Evolutionary conservation across 2,329 filamentous ascomycete species (phyloP), one percentile per base, ranked within the genome.

Genomic region (Diaporthe velutina): DNA sequence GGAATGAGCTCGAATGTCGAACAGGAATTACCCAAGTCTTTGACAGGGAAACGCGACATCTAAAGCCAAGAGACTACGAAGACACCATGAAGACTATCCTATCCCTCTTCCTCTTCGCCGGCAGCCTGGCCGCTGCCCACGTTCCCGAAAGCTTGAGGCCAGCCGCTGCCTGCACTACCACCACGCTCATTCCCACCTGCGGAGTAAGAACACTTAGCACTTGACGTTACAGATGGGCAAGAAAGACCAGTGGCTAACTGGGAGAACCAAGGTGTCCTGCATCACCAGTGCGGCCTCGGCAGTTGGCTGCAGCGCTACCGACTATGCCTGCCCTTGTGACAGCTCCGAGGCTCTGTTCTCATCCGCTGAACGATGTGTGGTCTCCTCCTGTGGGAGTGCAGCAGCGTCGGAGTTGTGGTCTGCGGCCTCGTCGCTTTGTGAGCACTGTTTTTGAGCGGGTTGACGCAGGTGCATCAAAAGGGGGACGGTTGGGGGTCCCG

Each of bases 21-120:
- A 1, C 38, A 22, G 9, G 2, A 22, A 5, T 2, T 25, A 8
- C 7, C 7, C 8, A 28, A 52, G 7, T 15, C 13, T 12, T 15
- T 3, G 13, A 42, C 10, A 42, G 7, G 12, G 9, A 42, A 13
- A 3, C 3, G 3, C 40, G 3, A 42, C 12, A 12, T 13, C 7
- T 10, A 35, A 40, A 61, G 12, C 3, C 0, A 2, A 25, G 28
- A 5, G 19, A 5, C 1, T 10, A 88, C 10, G 17, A 2, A 7
- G 4, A n/a, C 30, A 28, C 4, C 30, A 72, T 30, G 90, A 54
- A 54, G 45, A 8, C 33, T 3, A n/a, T 12, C 5, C 13, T 72
- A 5, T 15, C 13, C 17, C 13, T 72, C 9, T 15, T 19, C 17
- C 57, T 72, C 9, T 6, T 30, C n/a, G 22, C 48, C 25, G 45